Base-by-base conservation (phyloP, 768 basidiomycete species). In the Amanita molliuscula region DNA sequence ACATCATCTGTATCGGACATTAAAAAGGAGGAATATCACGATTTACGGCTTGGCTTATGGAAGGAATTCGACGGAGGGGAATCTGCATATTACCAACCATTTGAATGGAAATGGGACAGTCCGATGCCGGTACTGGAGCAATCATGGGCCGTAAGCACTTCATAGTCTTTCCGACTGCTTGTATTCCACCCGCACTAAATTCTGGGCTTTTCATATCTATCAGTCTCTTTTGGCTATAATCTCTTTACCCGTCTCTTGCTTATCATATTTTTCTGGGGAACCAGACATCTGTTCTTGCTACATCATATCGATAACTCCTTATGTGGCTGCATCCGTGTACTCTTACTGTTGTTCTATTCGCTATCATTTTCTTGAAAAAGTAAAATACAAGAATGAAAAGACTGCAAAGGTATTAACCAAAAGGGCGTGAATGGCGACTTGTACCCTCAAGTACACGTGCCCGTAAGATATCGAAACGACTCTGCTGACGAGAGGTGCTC, bases 381-480 rank as follows among this genome's bases (percentile, higher is more conserved):
- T 49, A 49, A 28, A 42, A 49, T 49, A 47, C 45, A 47, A 23
- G 11, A 35, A 35, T n/a, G 31, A 15, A 29, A 21, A 47, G 21
- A 47, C 13, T 10, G 23, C 44, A 31, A 40, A 40, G 38, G 38
- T 20, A 34, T 47, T 23, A 48, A 8, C 48, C 15, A n/a, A 48
- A 48, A 15, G 44, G 25, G 10, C 13, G 37, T 34, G 44, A 46
- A 31, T 67, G 71, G 33, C 63, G 70, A 41, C 74, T 72, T 13
- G 79, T 79, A 54, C 82, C 84, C 33, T 68, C 66, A 40, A 84
- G 63, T 33, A 84, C 73, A 52, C 76, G 75, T 15, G 78, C 74
- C 42, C 78, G 74, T 34, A 86, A 53, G 4, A 59, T 48, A 2
- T 54, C 16, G 3, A 52, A 52, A 29, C 20, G 38, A 26, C 50